phyloP scores from a whole-genome alignment of 192 early-diverging fungal species.

The Diversispora eburnea region DNA sequence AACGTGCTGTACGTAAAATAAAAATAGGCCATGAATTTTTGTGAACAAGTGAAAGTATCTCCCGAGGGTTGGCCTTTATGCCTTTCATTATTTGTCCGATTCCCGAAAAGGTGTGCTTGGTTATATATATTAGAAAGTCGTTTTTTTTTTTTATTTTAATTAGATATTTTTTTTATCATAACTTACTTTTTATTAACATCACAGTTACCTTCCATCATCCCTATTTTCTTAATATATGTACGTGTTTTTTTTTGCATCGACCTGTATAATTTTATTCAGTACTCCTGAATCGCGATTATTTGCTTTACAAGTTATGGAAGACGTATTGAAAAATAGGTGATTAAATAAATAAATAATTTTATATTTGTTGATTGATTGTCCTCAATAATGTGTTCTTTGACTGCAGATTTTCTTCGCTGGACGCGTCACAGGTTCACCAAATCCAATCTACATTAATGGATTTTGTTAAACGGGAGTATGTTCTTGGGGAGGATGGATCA shows the following conservation, averaged over 20 bases:
- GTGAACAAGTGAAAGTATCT: slow-evolving; percentile 72
- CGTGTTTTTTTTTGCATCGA: background rate
- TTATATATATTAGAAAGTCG: background rate
- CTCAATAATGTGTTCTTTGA: background rate
- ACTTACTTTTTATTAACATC: slow-evolving; percentile 26
- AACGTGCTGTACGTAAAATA: background rate
- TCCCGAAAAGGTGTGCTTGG: slow-evolving; percentile 60
- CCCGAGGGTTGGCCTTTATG: slow-evolving; percentile 84
- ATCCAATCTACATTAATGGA: slow-evolving; percentile 57
- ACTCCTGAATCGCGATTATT: slow-evolving; percentile 78
- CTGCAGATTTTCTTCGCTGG: slow-evolving; percentile 27
- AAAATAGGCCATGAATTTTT: slow-evolving; percentile 74
- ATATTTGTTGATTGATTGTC: background rate
- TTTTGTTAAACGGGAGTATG: slow-evolving; percentile 55
- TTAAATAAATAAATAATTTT: background rate
- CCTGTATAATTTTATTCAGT: slow-evolving; percentile 36
- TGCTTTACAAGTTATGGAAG: slow-evolving; percentile 80
- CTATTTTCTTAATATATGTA: slow-evolving; percentile 16
- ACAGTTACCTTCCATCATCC: slow-evolving; percentile 25
- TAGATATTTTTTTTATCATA: slow-evolving; percentile 7
- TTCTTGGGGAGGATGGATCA: slow-evolving; percentile 35
- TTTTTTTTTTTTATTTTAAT: background rate
- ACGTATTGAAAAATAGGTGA: slow-evolving; percentile 58
- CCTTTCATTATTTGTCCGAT: slow-evolving; percentile 70
- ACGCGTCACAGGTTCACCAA: slow-evolving; percentile 47